A percentile compares a stretch with the other conserved stretches of the same genome.
Conservation (phyloP, 2,329 filamentous ascomycete genomes). For the Colletotrichum sp. region DNA sequence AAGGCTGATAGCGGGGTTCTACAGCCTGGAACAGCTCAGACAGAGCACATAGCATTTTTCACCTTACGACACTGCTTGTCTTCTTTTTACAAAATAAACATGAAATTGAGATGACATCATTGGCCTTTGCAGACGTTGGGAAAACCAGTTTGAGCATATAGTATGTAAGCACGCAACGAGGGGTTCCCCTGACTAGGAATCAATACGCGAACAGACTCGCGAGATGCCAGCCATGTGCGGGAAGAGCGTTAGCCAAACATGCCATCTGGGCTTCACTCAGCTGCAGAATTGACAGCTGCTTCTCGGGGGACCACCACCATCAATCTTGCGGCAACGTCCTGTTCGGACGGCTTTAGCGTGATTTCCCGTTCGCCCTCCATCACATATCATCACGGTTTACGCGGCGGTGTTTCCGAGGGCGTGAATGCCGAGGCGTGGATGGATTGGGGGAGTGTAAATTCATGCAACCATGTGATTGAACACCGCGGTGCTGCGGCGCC, state of each 20-base stretch:
- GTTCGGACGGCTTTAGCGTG: neutral
- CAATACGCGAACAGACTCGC: neutral
- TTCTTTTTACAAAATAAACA: neutral
- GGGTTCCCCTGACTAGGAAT: neutral
- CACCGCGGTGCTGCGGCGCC: neutral
- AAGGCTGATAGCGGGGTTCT: conserved; percentile 19
- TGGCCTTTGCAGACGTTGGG: too few relatives aligned
- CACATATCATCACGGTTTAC: neutral
- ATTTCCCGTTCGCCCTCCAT: neutral
- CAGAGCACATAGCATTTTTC: neutral
- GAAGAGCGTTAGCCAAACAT: neutral
- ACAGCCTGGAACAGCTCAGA: conserved; percentile 13
- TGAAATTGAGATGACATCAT: neutral
- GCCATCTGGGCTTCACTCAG: neutral
- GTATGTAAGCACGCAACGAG: neutral
- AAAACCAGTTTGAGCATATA: neutral
- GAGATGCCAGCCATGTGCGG: neutral
- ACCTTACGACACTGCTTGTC: neutral
- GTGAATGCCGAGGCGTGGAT: neutral
- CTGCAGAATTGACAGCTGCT: neutral
- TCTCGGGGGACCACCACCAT: neutral
- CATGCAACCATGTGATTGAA: neutral
- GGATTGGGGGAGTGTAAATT: neutral
- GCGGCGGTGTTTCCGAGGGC: neutral
- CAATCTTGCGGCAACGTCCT: neutral